Evolutionary conservation across 2,329 filamentous ascomycete genomes (phyloP).

Genomic region (Proliferodiscus dingleyae): DNA sequence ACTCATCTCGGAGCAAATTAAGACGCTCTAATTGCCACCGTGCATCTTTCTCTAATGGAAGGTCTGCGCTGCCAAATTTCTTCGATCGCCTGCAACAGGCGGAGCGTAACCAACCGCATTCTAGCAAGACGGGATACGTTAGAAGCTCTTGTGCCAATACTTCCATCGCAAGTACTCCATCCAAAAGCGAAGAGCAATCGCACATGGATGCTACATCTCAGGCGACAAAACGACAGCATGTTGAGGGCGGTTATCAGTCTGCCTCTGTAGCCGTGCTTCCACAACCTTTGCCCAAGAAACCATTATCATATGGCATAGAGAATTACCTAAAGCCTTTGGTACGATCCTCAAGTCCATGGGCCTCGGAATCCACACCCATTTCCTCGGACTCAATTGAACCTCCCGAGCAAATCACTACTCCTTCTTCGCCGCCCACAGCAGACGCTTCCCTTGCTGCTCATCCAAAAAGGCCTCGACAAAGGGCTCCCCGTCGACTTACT

Average conservation of each 20-base stretch:
- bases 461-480: conserved; percentile 6
- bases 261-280: conserved; percentile 4
- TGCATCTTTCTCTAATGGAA: too few relatives aligned
- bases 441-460: not conserved
- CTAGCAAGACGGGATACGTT: too few relatives aligned
- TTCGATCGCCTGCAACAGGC: too few relatives aligned
- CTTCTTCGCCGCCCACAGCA: conserved; percentile 13
- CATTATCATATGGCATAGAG: conserved; percentile 19
- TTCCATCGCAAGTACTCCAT: not conserved
- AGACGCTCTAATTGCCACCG: too few relatives aligned
- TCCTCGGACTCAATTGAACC: conserved; percentile 13
- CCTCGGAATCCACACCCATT: conserved; percentile 3
- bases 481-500: conserved; percentile 16
- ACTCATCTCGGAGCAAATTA: too few relatives aligned
- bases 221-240: not conserved
- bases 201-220: too few relatives aligned
- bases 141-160: too few relatives aligned
- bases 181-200: too few relatives aligned
- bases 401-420: conserved; percentile 2
- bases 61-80: too few relatives aligned
- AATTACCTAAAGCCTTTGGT: conserved; percentile 25
- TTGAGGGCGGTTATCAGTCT: not conserved
- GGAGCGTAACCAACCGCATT: too few relatives aligned
- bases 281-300: conserved; percentile 6
- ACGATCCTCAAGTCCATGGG: conserved; percentile 14